Percentiles rank a stretch among this genome's conserved stretches.
phyloP scores from a whole-genome alignment of 2,329 filamentous ascomycete genomes.

The Coleophoma cylindrospora region DNA sequence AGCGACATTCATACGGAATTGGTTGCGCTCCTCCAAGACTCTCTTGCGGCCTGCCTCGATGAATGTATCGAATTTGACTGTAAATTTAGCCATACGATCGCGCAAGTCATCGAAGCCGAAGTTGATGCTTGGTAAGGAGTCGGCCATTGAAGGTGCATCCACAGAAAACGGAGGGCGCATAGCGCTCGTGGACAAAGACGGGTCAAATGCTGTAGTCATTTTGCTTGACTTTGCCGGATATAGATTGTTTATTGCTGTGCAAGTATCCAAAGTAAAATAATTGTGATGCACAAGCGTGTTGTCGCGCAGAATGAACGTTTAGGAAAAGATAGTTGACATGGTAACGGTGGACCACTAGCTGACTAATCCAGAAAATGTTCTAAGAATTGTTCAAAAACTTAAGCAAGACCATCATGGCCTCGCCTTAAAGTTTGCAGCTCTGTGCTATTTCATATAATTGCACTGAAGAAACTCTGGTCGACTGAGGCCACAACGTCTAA shows the following conservation, averaged over 20 bases:
- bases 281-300: background rate
- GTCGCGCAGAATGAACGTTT: too few species aligned
- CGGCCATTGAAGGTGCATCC: constrained; percentile 62
- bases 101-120: constrained; percentile 96
- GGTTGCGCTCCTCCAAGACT: constrained; percentile 87
- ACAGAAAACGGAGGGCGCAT: constrained; percentile 41
- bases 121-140: constrained; percentile 81
- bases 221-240: background rate
- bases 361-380: too few species aligned
- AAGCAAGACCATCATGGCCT: too few species aligned
- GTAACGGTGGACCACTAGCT: too few species aligned
- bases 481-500: too few species aligned
- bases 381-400: too few species aligned
- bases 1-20: constrained; percentile 84
- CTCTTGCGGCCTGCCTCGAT: constrained; percentile 88
- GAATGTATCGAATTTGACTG: constrained; percentile 82
- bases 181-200: constrained; percentile 61
- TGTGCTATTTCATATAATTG: too few species aligned
- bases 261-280: too few species aligned
- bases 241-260: too few species aligned
- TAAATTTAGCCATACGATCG: constrained; percentile 93
- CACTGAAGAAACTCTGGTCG: too few species aligned
- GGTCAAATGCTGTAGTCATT: constrained; percentile 63
- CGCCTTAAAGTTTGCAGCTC: too few species aligned
- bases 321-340: too few species aligned